Base-by-base conservation (phyloP, 1,139 yeast species). In the Candida sanyaensis region DNA sequence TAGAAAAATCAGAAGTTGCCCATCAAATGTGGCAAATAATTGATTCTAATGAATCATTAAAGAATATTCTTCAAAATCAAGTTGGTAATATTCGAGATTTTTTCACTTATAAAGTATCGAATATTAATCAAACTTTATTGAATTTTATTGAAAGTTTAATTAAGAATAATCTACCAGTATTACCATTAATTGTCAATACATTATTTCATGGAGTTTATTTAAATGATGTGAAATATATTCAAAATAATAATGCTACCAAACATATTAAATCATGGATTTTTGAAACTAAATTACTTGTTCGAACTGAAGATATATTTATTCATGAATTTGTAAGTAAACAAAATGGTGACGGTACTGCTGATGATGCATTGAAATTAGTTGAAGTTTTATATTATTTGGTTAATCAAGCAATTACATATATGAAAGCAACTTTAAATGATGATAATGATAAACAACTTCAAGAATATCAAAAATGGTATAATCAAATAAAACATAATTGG, bases 1-100 rank as follows among this genome's bases (percentile, higher is more conserved):
- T 83, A 42, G 95, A 88, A 58, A 80, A 83, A 56, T 63, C 83
- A 37, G 75, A 77, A 29, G 80, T 86, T 5, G 80, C 86, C 0
- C 63, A 68, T 42, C 71, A 69, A 23, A 62, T 87, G 10, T 83
- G 86, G 82, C 57, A 58, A 5, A 53, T 58, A 12, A 56, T 78
- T 9, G 69, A 70, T 45, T 52, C 58, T 4, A 49, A 51, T 26
- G 30, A 42, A 11, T 12, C 42, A 5, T 46, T 46, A 37, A 43
- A 42, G 23, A 17, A 26, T 10, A 43, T 42, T 6, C 45, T 51
- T 17, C 7, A 43, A 23, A 34, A 28, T 12, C 51, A 46, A 6
- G 49, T 55, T 4, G 68, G 65, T 43, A 43, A 55, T 2, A 47
- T 66, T 13, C 59, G 73, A 42, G 51, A 55, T 11, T 69, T 64